Base-by-base conservation (phyloP, 2,329 filamentous ascomycete genomes). In the Cercospora nicotianae region DNA sequence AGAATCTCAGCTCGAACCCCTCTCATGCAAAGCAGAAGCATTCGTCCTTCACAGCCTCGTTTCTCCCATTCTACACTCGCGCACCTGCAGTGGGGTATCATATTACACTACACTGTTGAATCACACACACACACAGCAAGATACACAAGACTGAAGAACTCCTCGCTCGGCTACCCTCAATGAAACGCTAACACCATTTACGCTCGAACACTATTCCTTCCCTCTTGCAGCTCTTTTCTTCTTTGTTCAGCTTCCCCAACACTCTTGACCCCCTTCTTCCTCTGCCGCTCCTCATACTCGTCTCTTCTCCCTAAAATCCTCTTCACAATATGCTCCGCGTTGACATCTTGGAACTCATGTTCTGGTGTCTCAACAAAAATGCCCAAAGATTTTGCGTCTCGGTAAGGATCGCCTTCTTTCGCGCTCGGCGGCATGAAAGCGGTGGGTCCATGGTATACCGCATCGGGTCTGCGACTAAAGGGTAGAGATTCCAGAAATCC, bases 381-480 rank as follows among this genome's bases (percentile, higher is more conserved):
- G 36, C 90, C 90, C 84, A 97, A 88, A 59, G 85, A 83, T 80
- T 94, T 95, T 63, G 93, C 89, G 13, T 89, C 92, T 30, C 85
- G 84, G 81, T 98, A 97, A 2, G 83, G 80, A 72, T 86, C 83
- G 42, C 79, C 89, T 13, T 64, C 64, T 5, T 69, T 63, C 6
- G 66, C 63, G 8, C 68, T 66, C 77, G 76, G 77, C 0, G 89
- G 91, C 83, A 96, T 95, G 79, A 97, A 97, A 12, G 91, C 87
- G 0, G 95, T 99, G 6, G 93, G 93, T n/a, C 95, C 95, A 81
- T 99, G 95, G 80, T 98, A 99, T 69, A 99, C 92, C 30, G 89
- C 90, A 74, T 90, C 85, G 13, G 93, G 92, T 3, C 73, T 57
- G 20, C 71, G 45, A 7, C 70, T 74, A 80, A 89, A 89, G 0